These are phyloP conservation scores for Exserohilum rostratum DNA, from an alignment of 2,329 filamentous ascomycete species.

Conservation along the genomic window DNA sequence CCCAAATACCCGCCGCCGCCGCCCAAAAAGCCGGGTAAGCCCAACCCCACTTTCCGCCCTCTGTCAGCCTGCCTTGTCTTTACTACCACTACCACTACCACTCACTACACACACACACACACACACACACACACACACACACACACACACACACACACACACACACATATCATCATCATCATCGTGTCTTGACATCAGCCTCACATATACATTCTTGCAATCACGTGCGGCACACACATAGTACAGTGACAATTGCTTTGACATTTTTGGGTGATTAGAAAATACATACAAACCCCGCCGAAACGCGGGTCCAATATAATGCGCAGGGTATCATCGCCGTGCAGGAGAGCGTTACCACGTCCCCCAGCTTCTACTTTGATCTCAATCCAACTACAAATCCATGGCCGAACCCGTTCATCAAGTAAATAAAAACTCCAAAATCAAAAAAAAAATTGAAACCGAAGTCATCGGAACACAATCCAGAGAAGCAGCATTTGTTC, in stretches of 20 bases:
- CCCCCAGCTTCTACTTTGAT: conserved; percentile 6
- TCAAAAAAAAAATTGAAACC: conserved; percentile 3
- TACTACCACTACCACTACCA: neutral
- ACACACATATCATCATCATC: too few relatives aligned
- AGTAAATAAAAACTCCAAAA: neutral
- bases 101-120: neutral
- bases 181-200: too few relatives aligned
- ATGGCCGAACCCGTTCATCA: neutral
- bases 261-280: conserved; percentile 13
- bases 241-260: conserved; percentile 1
- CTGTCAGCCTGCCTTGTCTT: neutral
- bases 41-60: conserved; percentile 4
- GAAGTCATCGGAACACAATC: neutral
- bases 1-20: conserved; percentile 2
- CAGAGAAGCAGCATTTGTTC: neutral
- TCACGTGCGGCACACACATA: neutral
- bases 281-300: conserved; percentile 12
- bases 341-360: conserved; percentile 12
- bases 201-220: too few relatives aligned
- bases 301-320: conserved; percentile 7
- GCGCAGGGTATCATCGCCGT: conserved; percentile 19
- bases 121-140: neutral
- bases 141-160: too few relatives aligned
- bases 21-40: conserved; percentile 12
- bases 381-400: conserved; percentile 7